These are phyloP conservation scores for Obba rivulosa DNA, from an alignment of 768 basidiomycete species.

Conservation along the genomic window DNA sequence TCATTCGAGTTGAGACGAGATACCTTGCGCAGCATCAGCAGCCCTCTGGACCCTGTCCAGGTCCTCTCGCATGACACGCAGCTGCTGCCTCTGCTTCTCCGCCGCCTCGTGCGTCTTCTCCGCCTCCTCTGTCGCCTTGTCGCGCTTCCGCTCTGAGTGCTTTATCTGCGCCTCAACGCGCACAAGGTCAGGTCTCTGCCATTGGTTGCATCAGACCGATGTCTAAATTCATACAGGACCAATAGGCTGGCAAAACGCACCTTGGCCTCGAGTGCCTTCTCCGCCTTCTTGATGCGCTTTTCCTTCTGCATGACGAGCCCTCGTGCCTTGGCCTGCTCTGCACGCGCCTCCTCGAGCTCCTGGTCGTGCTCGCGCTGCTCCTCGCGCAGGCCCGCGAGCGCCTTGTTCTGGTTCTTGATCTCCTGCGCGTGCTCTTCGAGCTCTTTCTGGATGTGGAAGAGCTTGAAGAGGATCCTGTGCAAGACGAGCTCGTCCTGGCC, in stretches of 20 bases:
- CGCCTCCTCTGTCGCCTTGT: slow-evolving; percentile 58
- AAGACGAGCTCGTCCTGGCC: slow-evolving; percentile 75
- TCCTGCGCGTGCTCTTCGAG: slow-evolving; percentile 67
- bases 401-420: slow-evolving; percentile 70
- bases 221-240: not conserved
- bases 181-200: slow-evolving; percentile 79
- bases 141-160: slow-evolving; percentile 75
- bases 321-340: slow-evolving; percentile 75
- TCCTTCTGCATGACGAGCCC: slow-evolving; percentile 78
- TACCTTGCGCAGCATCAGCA: slow-evolving; percentile 79
- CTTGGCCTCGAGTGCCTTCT: slow-evolving; percentile 83
- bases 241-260: slow-evolving; percentile 32
- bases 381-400: slow-evolving; percentile 59
- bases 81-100: slow-evolving; percentile 43
- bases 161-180: slow-evolving; percentile 82
- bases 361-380: slow-evolving; percentile 70
- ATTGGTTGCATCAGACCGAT: no score
- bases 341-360: slow-evolving; percentile 65
- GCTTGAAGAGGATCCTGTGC: slow-evolving; percentile 76
- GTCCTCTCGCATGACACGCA: slow-evolving; percentile 58
- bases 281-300: slow-evolving; percentile 82
- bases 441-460: slow-evolving; percentile 84
- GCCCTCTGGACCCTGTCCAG: slow-evolving; percentile 58
- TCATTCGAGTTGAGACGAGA: not conserved
- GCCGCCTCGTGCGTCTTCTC: slow-evolving; percentile 63